Conservation (phyloP, 768 basidiomycete genomes). For the Termitomyces sp. region DNA sequence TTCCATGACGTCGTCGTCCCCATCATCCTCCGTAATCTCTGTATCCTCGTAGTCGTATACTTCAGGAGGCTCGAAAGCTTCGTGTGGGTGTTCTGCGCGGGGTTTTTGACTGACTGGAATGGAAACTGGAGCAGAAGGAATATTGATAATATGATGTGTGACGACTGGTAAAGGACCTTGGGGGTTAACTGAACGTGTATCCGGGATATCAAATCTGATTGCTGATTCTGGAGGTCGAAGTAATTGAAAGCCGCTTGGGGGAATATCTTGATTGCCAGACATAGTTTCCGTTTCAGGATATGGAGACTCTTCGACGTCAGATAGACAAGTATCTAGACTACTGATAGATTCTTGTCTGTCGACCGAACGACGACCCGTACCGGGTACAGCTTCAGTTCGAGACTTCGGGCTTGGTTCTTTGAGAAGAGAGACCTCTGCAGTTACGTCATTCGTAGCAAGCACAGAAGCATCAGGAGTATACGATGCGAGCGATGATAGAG, state of each 20-base stretch:
- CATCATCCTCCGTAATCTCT: background rate
- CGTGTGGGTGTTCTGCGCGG: background rate
- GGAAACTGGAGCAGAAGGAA: background rate
- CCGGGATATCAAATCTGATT: background rate
- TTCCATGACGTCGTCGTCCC: background rate
- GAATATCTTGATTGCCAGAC: no score
- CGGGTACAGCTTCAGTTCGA: background rate
- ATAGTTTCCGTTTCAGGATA: background rate
- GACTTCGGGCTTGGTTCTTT: background rate
- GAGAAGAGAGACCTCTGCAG: background rate
- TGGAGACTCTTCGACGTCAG: background rate
- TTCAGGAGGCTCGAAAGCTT: background rate
- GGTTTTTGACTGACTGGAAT: background rate
- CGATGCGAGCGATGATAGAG: background rate
- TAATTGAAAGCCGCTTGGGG: background rate
- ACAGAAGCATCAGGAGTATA: background rate
- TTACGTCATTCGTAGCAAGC: background rate
- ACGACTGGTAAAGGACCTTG: background rate
- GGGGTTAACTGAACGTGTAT: background rate
- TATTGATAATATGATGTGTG: background rate
- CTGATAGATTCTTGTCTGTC: background rate
- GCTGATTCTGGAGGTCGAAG: background rate
- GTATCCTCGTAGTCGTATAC: background rate
- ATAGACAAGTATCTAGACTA: background rate
- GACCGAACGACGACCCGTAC: background rate